Base-by-base conservation (phyloP, 2,329 filamentous ascomycete genomes). In the Tolypocladium cylindrosporum region DNA sequence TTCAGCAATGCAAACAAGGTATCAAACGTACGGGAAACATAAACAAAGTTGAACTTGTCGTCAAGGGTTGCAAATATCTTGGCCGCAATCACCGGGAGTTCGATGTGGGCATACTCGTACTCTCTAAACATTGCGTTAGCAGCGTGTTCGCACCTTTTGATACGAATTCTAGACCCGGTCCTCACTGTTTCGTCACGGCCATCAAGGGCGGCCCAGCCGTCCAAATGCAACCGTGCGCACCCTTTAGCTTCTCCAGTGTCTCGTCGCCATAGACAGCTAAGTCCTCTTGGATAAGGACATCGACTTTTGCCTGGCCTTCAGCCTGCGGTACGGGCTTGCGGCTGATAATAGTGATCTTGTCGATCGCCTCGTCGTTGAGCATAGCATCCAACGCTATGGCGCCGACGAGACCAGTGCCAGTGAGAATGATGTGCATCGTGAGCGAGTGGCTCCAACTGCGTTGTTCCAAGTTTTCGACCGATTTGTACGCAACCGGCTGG, bases 361-460 rank as follows among this genome's bases (percentile, higher is more conserved):
- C 54, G n/a, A 61, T 42, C 13, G 51, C 48, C 4, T 50, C 50
- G n/a, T 56, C 58, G 50, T 55, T 51, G 4, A 61, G 55, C 58
- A 61, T 55, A 16, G 55, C 54, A 21, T 61, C 59, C 8, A 61
- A 54, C 5, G 58, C 57, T 14, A 55, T 56, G 8, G 52, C 54
- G 41, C 59, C 59, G 10, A 61, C 56, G 31, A 61, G 55, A 2
- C 59, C 58, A 2, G 59, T 61, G n/a, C 58, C 59, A 3, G 55
- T 59, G 24, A 61, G 59, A 10, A 61, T 59, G 1, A 61, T 55
- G 14, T 61, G 59, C 59, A 61, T 61, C 42, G 11, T 31, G 39
- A 7, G 43, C 13, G 43, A n/a, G 24, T 27, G 4, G 7, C 21
- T 10, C 1, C 5, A 1, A 8, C 6, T 4, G 43, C 11, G 43